phyloP scores from a whole-genome alignment of 1,284 basidiomycete genomes.

The Trametes pubescens region DNA sequence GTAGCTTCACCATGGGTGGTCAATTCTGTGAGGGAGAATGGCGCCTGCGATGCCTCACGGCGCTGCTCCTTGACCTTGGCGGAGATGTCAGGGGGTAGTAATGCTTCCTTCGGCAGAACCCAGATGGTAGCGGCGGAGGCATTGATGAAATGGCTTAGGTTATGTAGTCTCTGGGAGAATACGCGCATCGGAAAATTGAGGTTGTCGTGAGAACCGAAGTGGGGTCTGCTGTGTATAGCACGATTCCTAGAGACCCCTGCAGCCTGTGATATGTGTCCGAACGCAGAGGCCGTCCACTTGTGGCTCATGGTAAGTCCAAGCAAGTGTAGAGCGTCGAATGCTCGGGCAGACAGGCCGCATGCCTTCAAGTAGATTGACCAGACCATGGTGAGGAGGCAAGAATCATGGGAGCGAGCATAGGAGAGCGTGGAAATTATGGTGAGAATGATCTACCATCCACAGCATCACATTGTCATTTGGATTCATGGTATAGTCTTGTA shows the following conservation, averaged over 20 bases:
- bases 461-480: no score
- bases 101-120: slow-evolving; percentile 8
- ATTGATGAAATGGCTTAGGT: slow-evolving; percentile 46
- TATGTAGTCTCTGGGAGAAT: slow-evolving; percentile 40
- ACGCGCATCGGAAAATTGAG: slow-evolving; percentile 44
- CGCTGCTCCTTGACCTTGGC: slow-evolving; percentile 12
- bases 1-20: not conserved
- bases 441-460: slow-evolving; percentile 17
- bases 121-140: slow-evolving; percentile 48
- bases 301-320: slow-evolving; percentile 43
- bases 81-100: not conserved
- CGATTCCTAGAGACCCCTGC: not conserved
- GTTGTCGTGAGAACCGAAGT: slow-evolving; percentile 48
- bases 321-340: slow-evolving; percentile 39
- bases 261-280: slow-evolving; percentile 8
- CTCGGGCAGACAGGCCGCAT: slow-evolving; percentile 36
- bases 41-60: not conserved
- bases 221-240: slow-evolving; percentile 35
- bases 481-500: not conserved
- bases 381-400: not conserved
- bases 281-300: slow-evolving; percentile 35
- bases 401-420: slow-evolving; percentile 14
- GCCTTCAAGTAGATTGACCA: slow-evolving; percentile 41
- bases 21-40: slow-evolving; percentile 8
- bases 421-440: slow-evolving; percentile 9